These are phyloP conservation scores for Climacium dendroides DNA, from an alignment of 225 moss, liverwort and hornwort species.

Conservation along the genomic window DNA sequence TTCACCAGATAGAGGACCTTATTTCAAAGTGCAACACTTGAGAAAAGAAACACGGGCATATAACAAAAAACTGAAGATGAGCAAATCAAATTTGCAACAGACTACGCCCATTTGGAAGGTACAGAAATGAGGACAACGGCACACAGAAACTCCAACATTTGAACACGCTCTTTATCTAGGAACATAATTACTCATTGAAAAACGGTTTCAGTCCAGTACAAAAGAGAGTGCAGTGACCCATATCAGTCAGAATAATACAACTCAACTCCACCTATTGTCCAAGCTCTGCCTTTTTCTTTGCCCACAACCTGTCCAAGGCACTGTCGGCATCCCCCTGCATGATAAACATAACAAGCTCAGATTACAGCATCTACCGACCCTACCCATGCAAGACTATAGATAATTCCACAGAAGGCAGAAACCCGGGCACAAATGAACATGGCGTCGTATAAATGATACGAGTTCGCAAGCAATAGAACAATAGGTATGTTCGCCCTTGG, in stretches of 20 bases:
- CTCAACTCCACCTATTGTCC: slow-evolving; percentile 8
- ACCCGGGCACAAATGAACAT: background rate
- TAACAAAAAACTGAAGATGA: background rate
- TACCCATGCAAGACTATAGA: background rate
- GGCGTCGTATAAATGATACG: background rate
- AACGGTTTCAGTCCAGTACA: background rate
- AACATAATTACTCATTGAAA: background rate
- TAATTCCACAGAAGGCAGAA: background rate
- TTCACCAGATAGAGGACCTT: background rate
- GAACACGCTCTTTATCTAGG: background rate
- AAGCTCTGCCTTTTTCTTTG: slow-evolving; percentile 28
- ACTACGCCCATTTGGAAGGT: background rate
- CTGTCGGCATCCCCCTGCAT: slow-evolving; percentile 37
- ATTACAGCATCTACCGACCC: background rate
- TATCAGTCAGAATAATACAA: background rate
- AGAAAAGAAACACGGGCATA: background rate
- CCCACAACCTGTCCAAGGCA: slow-evolving; percentile 36
- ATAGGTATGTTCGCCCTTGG: background rate
- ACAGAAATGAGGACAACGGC: background rate
- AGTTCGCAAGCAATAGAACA: background rate
- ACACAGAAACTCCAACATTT: background rate
- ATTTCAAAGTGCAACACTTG: too few relatives aligned
- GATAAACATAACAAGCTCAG: background rate
- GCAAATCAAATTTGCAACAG: background rate
- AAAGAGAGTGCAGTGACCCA: background rate